phyloP scores from a whole-genome alignment of 805 yeast species.

The Sugiyamaella mastotermitis region DNA sequence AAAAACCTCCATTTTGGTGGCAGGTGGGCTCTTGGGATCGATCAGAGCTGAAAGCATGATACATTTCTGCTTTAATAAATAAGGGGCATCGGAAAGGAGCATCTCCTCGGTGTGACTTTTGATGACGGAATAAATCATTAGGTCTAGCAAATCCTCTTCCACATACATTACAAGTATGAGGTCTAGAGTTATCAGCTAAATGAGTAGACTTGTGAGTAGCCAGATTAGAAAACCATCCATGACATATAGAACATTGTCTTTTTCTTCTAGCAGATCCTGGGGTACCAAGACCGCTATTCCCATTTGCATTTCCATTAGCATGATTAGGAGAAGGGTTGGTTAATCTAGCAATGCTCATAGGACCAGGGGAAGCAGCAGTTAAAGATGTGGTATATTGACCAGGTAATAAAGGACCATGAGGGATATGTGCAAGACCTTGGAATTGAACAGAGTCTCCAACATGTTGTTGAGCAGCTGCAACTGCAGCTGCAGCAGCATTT shows the following conservation, averaged over 20 bases:
- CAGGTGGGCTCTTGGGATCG: conserved; percentile 35
- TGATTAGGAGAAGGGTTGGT: conserved; percentile 16
- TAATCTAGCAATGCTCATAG: conserved; percentile 24
- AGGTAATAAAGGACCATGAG: conserved; percentile 2
- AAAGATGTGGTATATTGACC: conserved; percentile 1
- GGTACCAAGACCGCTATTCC: conserved; percentile 9
- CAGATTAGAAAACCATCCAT: conserved; percentile 54
- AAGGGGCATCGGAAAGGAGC: conserved; percentile 79
- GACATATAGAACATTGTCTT: conserved; percentile 68
- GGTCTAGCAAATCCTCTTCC: conserved; percentile 82
- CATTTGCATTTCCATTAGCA: conserved; percentile 2
- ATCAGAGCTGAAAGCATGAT: conserved; percentile 18
- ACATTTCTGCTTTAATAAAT: conserved; percentile 28
- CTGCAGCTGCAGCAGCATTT: conserved; percentile 1
- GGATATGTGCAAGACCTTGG: background rate
- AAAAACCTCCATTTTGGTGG: conserved; percentile 79
- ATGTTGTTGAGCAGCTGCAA: background rate
- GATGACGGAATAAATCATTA: conserved; percentile 80
- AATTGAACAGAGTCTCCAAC: background rate
- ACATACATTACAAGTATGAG: conserved; percentile 73
- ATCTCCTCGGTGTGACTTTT: conserved; percentile 79
- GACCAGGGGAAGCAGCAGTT: conserved; percentile 11
- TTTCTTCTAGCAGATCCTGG: conserved; percentile 42
- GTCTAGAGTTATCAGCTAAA: conserved; percentile 62
- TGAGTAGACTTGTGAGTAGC: conserved; percentile 83